A percentile compares a stretch with the other conserved stretches of the same genome.
phyloP scores from a whole-genome alignment of 2,329 filamentous ascomycete genomes.

The Xenoacremonium recifei region DNA sequence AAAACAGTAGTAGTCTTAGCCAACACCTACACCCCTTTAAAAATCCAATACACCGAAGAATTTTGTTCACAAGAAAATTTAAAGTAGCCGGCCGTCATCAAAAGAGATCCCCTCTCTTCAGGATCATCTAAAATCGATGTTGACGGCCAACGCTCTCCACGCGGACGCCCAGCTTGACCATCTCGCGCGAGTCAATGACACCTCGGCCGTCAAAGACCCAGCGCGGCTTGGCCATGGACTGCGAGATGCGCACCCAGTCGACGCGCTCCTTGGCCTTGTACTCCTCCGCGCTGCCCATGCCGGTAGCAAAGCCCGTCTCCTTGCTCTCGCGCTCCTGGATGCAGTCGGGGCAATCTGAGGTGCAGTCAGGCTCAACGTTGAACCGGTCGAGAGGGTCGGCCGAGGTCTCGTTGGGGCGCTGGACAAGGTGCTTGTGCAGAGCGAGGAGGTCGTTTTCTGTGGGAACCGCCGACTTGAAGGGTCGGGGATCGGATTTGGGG shows the following conservation, averaged over 20 bases:
- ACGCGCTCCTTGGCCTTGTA: slow-evolving; percentile 47
- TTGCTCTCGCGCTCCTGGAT: slow-evolving; percentile 38
- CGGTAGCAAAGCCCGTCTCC: slow-evolving; percentile 38
- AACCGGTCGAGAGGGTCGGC: slow-evolving; percentile 47
- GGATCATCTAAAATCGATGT: slow-evolving; percentile 35
- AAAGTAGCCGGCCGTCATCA: slow-evolving; percentile 16
- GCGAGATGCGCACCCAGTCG: slow-evolving; percentile 51
- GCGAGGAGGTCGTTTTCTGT: slow-evolving; percentile 46
- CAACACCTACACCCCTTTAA: slow-evolving; percentile 24
- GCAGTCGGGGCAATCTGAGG: slow-evolving; percentile 50
- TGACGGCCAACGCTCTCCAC: slow-evolving; percentile 54
- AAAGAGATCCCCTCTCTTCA: slow-evolving; percentile 6
- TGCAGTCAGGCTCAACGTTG: slow-evolving; percentile 44
- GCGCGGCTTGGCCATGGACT: slow-evolving; percentile 50
- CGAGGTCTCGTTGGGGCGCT: slow-evolving; percentile 25
- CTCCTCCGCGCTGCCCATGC: slow-evolving; percentile 43
- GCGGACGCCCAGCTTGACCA: slow-evolving; percentile 49
- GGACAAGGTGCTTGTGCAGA: slow-evolving; percentile 47
- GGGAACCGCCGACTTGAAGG: slow-evolving; percentile 36
- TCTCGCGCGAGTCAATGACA: slow-evolving; percentile 47
- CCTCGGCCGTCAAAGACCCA: slow-evolving; percentile 59
- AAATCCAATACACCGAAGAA: slow-evolving; percentile 27
- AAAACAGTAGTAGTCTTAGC: slow-evolving; percentile 29
- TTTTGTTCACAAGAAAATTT: no score
- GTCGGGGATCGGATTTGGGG: slow-evolving; percentile 45